Conservation (phyloP, 345 rosid species). For the Turritis glabra region DNA sequence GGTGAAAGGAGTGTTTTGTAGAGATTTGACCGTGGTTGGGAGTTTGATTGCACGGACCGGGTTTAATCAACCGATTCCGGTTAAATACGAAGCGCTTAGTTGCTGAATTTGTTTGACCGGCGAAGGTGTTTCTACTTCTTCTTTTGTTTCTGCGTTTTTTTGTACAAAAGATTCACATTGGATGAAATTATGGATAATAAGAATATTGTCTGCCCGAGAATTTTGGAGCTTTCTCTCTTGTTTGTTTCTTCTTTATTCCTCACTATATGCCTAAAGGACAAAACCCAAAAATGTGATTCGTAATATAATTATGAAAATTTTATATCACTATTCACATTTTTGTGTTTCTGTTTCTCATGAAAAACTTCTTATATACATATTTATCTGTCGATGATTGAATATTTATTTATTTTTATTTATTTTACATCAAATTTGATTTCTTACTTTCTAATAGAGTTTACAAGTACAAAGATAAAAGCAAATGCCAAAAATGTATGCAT, state of each 20-base stretch:
- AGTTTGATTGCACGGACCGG: constrained; percentile 75
- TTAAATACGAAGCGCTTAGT: constrained; percentile 87
- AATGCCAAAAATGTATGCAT: background rate
- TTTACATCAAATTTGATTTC: background rate
- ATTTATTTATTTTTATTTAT: background rate
- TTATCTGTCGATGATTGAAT: background rate
- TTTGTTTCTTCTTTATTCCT: constrained; percentile 25
- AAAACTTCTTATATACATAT: background rate
- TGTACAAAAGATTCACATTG: constrained; percentile 37
- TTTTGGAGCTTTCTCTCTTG: constrained; percentile 39
- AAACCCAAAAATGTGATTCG: background rate
- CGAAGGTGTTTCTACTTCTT: background rate
- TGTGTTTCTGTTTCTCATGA: constrained; percentile 11
- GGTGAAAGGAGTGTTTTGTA: constrained; percentile 87
- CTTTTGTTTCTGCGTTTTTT: background rate
- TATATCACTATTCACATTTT: background rate
- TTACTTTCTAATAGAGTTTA: background rate
- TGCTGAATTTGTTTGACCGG: constrained; percentile 48
- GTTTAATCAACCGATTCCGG: constrained; percentile 73
- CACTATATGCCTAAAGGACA: constrained; percentile 5
- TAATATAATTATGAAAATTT: background rate
- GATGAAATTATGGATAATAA: constrained; percentile 41
- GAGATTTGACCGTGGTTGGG: constrained; percentile 81
- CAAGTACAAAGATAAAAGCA: background rate
- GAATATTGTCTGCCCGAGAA: constrained; percentile 40